A percentile compares a stretch with the other conserved stretches of the same genome.
Conservation (phyloP, 2,329 filamentous ascomycete genomes). For the Bipolaris sorokiniana region DNA sequence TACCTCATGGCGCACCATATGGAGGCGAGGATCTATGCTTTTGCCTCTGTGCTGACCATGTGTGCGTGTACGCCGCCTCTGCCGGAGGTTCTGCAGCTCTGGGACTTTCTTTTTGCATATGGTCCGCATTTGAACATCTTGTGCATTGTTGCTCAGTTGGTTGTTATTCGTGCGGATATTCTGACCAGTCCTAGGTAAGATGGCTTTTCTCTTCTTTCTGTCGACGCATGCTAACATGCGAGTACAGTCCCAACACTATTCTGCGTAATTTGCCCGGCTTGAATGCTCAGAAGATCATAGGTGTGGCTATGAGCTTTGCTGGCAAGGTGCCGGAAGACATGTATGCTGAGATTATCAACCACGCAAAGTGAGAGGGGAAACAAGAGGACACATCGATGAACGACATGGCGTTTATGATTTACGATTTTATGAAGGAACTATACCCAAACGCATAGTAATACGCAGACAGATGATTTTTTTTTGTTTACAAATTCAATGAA, state of each 20-base stretch:
- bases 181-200: slow-evolving; percentile 80
- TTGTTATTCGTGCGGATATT: slow-evolving; percentile 84
- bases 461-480: not conserved
- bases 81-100: slow-evolving; percentile 88
- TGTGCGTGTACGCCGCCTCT: slow-evolving; percentile 95
- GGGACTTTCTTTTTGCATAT: slow-evolving; percentile 98
- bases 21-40: slow-evolving; percentile 93
- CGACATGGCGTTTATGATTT: slow-evolving; percentile 11
- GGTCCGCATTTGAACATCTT: slow-evolving; percentile 93
- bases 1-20: slow-evolving; percentile 87
- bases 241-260: slow-evolving; percentile 81
- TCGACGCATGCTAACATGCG: slow-evolving; percentile 23
- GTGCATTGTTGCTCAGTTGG: slow-evolving; percentile 93
- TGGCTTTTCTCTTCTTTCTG: not conserved
- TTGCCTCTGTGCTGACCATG: slow-evolving; percentile 90
- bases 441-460: slow-evolving; percentile 7
- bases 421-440: slow-evolving; percentile 15
- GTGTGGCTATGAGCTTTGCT: slow-evolving; percentile 82
- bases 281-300: slow-evolving; percentile 82
- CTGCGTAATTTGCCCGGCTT: slow-evolving; percentile 86
- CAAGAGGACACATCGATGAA: not conserved
- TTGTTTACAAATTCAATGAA: not conserved
- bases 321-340: slow-evolving; percentile 89
- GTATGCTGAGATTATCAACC: slow-evolving; percentile 86
- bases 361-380: slow-evolving; percentile 68